phyloP scores from a whole-genome alignment of 345 rosid species.

The Hevea brasiliensis region DNA sequence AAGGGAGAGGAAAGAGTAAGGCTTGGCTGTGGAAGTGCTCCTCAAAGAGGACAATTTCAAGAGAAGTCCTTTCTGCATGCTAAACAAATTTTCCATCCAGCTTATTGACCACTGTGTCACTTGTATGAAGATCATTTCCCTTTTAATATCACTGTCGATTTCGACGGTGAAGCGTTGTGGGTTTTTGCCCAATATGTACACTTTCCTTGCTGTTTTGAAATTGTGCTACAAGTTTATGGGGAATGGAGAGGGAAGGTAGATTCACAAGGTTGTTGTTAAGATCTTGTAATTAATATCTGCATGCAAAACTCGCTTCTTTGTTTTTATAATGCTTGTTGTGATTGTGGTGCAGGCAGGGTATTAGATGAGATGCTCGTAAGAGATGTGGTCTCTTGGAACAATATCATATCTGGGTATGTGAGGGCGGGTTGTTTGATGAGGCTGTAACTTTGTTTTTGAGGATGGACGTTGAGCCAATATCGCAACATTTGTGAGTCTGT shows the following conservation, averaged over 20 bases:
- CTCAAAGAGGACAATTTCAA: too few relatives aligned
- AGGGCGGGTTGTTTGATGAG: slow-evolving; percentile 39
- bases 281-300: slow-evolving; percentile 27
- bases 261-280: slow-evolving; percentile 32
- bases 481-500: slow-evolving; percentile 38
- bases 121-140: too few relatives aligned
- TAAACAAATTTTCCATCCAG: too few relatives aligned
- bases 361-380: slow-evolving; percentile 50
- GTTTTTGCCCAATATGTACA: slow-evolving; percentile 39
- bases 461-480: slow-evolving; percentile 39
- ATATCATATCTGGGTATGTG: slow-evolving; percentile 37
- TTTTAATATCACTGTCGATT: too few relatives aligned
- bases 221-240: slow-evolving; percentile 44
- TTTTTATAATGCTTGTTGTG: slow-evolving; percentile 27
- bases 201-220: slow-evolving; percentile 47
- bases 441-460: slow-evolving; percentile 38
- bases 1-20: too few relatives aligned
- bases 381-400: slow-evolving; percentile 51
- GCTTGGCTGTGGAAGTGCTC: too few relatives aligned
- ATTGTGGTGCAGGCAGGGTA: slow-evolving; percentile 32
- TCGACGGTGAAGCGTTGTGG: too few relatives aligned
- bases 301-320: slow-evolving; percentile 44
- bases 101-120: too few relatives aligned
- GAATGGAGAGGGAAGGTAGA: slow-evolving; percentile 25
- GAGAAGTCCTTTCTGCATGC: too few relatives aligned